Evolutionary conservation across 306 rosid genomes (phyloP), one percentile per base, ranked within the genome.

Genomic region (Myrica gale): DNA sequence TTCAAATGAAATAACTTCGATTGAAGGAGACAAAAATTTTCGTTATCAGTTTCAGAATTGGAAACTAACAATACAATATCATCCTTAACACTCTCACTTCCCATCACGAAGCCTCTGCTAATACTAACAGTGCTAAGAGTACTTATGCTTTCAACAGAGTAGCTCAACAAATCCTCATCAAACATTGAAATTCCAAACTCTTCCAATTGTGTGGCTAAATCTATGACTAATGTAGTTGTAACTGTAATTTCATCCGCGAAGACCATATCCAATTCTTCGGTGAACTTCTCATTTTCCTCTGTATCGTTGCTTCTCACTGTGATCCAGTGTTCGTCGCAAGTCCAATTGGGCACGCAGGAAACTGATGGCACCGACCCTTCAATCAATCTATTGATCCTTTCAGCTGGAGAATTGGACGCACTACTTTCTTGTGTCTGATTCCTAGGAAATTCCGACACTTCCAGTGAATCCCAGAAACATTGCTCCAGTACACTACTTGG

Each of bases 401-500:
- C 82, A 20, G 74, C 42, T 5, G 82, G 80, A 70, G 82, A 72
- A 60, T 56, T 74, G 21, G 53, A 71, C 54, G 21, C 54, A 60
- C 61, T 44, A 74, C 69, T 74, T 72, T 76, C 78, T 26, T 74
- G 41, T 41, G 50, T 67, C 10, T 16, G 58, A 51, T 75, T 74
- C 47, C 11, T 52, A 39, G 74, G 87, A 69, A 45, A 53, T 32
- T 73, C 67, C 32, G 12, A 54, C 11, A 50, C 84, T 60, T 77
- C 84, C 45, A 76, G 47, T 39, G 90, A 80, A 75, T 82, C 83
- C 88, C 88, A 87, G 57, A 67, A 66, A 9, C 75, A 76, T n/a
- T 78, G 79, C 39, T 85, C 89, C 84, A 85, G 76, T 52, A 88
- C 91, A 68, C 87, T 82, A 26, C 39, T 81, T 5, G 91, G 89